These are phyloP conservation scores for Trebouxia sp. DNA, from an alignment of 139 green algal species.

Conservation along the genomic window DNA sequence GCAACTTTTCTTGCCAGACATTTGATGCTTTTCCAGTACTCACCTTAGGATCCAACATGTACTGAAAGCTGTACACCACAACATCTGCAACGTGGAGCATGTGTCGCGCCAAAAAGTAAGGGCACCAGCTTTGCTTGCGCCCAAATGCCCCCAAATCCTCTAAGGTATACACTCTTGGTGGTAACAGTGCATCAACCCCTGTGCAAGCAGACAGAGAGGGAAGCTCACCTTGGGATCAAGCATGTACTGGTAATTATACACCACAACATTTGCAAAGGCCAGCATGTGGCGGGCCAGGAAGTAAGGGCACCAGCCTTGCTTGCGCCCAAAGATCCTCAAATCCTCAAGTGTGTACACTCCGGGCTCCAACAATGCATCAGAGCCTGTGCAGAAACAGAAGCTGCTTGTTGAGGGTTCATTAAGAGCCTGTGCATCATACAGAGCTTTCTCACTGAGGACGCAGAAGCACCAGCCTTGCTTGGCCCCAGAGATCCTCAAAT, in stretches of 20 bases:
- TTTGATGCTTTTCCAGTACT: no score
- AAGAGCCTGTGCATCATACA: neutral
- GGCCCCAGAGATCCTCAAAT: no score
- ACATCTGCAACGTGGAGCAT: no score
- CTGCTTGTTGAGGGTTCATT: neutral
- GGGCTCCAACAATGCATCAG: slow-evolving; percentile 33
- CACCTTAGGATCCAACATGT: no score
- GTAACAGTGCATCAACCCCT: neutral
- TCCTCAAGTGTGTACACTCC: slow-evolving; percentile 82
- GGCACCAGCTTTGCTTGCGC: slow-evolving; percentile 92
- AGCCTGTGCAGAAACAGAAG: slow-evolving; percentile 43
- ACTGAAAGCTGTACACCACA: no score
- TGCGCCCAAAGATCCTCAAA: slow-evolving; percentile 82
- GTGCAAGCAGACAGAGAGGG: neutral
- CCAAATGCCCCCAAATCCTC: slow-evolving; percentile 85
- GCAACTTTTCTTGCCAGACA: no score
- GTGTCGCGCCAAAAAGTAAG: no score
- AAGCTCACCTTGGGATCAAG: slow-evolving; percentile 90
- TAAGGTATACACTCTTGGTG: no score
- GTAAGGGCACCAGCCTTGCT: slow-evolving; percentile 97
- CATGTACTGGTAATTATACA: slow-evolving; percentile 99
- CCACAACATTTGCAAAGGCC: slow-evolving; percentile 93
- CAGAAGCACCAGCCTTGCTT: no score
- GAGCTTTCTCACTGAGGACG: no score
- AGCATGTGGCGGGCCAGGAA: slow-evolving; percentile 98